Percentiles rank a stretch among this genome's conserved stretches.
Conservation (phyloP, 2,329 filamentous ascomycete genomes). For the Curvularia eragrostidis region DNA sequence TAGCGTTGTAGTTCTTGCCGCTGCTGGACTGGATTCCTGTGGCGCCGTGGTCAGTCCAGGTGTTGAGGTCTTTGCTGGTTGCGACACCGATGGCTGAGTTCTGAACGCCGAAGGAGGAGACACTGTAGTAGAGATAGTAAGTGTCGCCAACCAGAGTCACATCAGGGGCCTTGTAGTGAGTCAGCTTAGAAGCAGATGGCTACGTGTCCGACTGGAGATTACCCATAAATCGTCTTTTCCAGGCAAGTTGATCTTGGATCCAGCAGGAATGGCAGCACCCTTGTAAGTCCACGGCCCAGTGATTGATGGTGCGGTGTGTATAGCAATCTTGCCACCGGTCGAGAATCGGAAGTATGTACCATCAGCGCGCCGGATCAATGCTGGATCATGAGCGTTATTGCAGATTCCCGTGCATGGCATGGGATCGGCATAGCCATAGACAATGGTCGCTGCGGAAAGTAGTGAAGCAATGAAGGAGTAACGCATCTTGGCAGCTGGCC, state of each 20-base stretch:
- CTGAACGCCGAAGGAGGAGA: slow-evolving; percentile 68
- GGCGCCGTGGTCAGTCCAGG: slow-evolving; percentile 66
- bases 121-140: slow-evolving; percentile 72
- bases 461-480: slow-evolving; percentile 26
- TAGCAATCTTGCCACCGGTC: slow-evolving; percentile 58
- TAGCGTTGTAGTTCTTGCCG: slow-evolving; percentile 56
- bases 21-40: slow-evolving; percentile 56
- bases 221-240: slow-evolving; percentile 61
- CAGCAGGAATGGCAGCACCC: slow-evolving; percentile 55
- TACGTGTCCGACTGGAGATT: slow-evolving; percentile 12
- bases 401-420: slow-evolving; percentile 52
- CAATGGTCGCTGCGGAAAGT: slow-evolving; percentile 25
- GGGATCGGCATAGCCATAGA: slow-evolving; percentile 50
- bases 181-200: not conserved
- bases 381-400: slow-evolving; percentile 58
- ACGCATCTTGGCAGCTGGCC: slow-evolving; percentile 23
- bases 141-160: slow-evolving; percentile 62
- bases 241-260: slow-evolving; percentile 54
- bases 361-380: slow-evolving; percentile 57
- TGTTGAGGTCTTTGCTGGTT: slow-evolving; percentile 58
- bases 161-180: slow-evolving; percentile 64
- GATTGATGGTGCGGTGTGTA: slow-evolving; percentile 57
- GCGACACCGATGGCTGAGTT: slow-evolving; percentile 67
- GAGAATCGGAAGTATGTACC: slow-evolving; percentile 62
- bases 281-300: slow-evolving; percentile 60